Evolutionary conservation across 2,329 filamentous ascomycete species (phyloP), one percentile per base, ranked within the genome.

Genomic region (Hymenoscyphus fructigenus): DNA sequence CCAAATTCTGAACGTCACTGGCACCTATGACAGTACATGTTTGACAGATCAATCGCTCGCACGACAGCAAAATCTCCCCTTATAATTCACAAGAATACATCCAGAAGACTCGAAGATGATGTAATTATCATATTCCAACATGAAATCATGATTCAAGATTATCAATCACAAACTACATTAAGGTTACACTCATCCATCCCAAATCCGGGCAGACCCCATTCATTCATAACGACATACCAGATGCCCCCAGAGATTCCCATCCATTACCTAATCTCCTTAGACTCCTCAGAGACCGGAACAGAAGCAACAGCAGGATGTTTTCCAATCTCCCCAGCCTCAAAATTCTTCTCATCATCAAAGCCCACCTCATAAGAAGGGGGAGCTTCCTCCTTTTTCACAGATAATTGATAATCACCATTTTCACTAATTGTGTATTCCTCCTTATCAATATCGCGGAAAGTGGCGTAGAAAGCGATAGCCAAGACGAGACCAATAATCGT

Each of bases 401-500:
- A 3, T 4, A 56, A 20, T 7, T 57, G n/a, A 41, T 61, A 56
- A 20, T 61, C 60, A 20, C 50, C 60, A 28, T 61, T 56, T 9
- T 61, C 47, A 15, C 26, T 56, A 53, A 82, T 72, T 5, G 71
- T 67, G 67, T 78, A 82, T 70, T 82, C 80, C 66, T 70, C 68
- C 4, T 67, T 65, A 60, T 70, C 68, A 12, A 70, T 58, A 44
- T 70, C 44, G n/a, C 64, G 59, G 77, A 81, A 82, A 58, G 76
- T 74, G 67, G 79, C 78, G 72, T 78, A 82, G 69, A 83, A 83
- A 61, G 79, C 50, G 34, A 82, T 72, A 12, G 79, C 79, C 15
- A 80, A 68, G 34, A 82, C 68, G 55, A 72, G 78, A 63, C 81
- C 81, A 14, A 77, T 72, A 53, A 83, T 82, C 57, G 81, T 78